Evolutionary conservation across 768 basidiomycete species (phyloP), one percentile per base, ranked within the genome.

Genomic region (Boletus sp.): DNA sequence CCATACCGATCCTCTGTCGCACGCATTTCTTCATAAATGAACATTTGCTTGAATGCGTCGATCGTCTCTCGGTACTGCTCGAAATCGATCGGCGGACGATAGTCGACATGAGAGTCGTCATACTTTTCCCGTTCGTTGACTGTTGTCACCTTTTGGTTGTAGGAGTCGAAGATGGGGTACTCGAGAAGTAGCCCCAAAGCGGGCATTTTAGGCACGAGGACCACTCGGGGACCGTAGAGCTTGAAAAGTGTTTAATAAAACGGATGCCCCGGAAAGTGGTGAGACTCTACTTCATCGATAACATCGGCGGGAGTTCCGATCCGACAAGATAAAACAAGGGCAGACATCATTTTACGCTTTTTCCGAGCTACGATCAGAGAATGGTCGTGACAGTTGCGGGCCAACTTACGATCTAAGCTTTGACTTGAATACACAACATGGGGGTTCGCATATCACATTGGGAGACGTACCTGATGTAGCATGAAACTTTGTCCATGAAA

Each of bases 401-500:
- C 9, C 39, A 34, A 69, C 71, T 65, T 52, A 70, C 71, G 50
- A 70, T 72, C 69, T 70, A 54, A 34, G 45, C 11, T 49, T 54
- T 41, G 48, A 53, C 43, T 52, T 53, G 67, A 62, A 53, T 60
- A 55, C 37, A 32, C 23, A 35, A 69, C 76, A 54, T 61, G 57
- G 4, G 6, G 9, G 15, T 14, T 39, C 19, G 25, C 27, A 32
- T 13, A 21, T 27, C 54, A 38, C 34, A 44, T 8, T 43, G 43
- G 60, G 65, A 32, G n/a, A 73, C 79, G 50, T 63, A 94, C 94
- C 78, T 99, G 97, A 70, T 99, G 96, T 50, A 99, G 74, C 97
- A 99, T 98, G 71, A 99, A 99, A 63, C 92, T 94, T 71, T 99
- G 97, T 0, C 96, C 97, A 67, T 98, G 93, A 68, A 97, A 88